phyloP scores from a whole-genome alignment of 2,329 filamentous ascomycete species.

The Fusarium secorum region DNA sequence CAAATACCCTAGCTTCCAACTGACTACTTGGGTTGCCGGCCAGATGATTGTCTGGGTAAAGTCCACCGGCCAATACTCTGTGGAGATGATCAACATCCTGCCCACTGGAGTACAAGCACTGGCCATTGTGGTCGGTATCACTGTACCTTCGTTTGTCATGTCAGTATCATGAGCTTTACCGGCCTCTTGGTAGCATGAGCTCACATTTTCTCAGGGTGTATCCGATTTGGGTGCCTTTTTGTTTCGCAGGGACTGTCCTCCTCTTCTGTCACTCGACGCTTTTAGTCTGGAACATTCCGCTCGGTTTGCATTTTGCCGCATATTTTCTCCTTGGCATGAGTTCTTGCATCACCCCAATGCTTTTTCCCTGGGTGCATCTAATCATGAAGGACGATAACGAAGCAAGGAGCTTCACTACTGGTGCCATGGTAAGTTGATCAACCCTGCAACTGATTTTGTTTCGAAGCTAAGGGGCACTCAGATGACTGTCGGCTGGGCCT shows the following conservation, averaged over 20 bases:
- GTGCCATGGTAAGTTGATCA: conserved; percentile 31
- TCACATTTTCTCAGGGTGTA: conserved; percentile 13
- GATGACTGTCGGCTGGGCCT: conserved; percentile 43
- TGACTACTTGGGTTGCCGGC: conserved; percentile 33
- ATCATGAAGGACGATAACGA: conserved; percentile 38
- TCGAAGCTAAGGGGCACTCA: background rate
- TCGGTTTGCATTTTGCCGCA: conserved; percentile 29
- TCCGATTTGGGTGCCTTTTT: conserved; percentile 41
- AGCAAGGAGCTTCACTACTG: conserved; percentile 36
- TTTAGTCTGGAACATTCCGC: conserved; percentile 36
- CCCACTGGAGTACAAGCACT: conserved; percentile 39
- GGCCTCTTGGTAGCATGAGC: background rate
- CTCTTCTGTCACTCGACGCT: conserved; percentile 36
- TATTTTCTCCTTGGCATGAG: conserved; percentile 34
- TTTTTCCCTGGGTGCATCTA: conserved; percentile 36
- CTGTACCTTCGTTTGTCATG: conserved; percentile 36
- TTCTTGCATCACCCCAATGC: conserved; percentile 36
- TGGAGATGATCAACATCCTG: conserved; percentile 40
- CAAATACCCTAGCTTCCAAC: conserved; percentile 16
- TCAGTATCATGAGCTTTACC: background rate
- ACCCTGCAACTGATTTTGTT: fast-evolving
- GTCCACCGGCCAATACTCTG: conserved; percentile 20
- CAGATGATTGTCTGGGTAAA: conserved; percentile 44
- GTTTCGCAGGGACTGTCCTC: conserved; percentile 31
- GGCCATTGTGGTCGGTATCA: conserved; percentile 39